A percentile compares a stretch with the other conserved stretches of the same genome.
These are phyloP conservation scores for Eucalyptus victrix DNA, from an alignment of 345 rosid genomes.

Conservation along the genomic window DNA sequence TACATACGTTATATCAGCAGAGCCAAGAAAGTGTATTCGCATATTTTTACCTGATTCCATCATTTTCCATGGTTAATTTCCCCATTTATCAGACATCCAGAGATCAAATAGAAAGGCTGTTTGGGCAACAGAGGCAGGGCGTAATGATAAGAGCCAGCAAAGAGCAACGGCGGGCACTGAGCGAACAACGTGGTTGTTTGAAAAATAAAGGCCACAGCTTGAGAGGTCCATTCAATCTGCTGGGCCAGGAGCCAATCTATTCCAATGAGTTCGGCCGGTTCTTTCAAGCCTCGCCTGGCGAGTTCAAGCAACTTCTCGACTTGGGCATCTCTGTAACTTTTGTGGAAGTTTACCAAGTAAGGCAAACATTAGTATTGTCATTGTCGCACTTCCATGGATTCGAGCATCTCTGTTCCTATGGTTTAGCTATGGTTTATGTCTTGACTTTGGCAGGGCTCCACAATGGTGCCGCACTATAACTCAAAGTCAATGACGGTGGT, in stretches of 20 bases:
- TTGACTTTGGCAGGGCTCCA: constrained; percentile 5
- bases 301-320: constrained; percentile 22
- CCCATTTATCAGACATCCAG: constrained; percentile 15
- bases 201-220: background rate
- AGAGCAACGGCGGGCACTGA: constrained; percentile 13
- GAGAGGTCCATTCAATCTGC: constrained; percentile 16
- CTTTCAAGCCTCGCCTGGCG: constrained; percentile 21
- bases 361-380: background rate
- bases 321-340: constrained; percentile 4
- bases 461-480: constrained; percentile 38
- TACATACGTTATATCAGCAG: background rate
- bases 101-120: constrained; percentile 16
- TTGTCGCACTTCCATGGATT: background rate
- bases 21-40: background rate
- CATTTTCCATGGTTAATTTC: background rate
- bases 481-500: constrained; percentile 11
- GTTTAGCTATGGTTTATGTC: background rate
- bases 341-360: constrained; percentile 21
- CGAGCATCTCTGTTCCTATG: background rate
- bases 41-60: background rate
- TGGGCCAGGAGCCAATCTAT: constrained; percentile 9
- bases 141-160: constrained; percentile 9
- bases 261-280: constrained; percentile 28
- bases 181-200: background rate
- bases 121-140: constrained; percentile 13